phyloP scores from a whole-genome alignment of 306 rosid species.

The Arachis stenosperma region DNA sequence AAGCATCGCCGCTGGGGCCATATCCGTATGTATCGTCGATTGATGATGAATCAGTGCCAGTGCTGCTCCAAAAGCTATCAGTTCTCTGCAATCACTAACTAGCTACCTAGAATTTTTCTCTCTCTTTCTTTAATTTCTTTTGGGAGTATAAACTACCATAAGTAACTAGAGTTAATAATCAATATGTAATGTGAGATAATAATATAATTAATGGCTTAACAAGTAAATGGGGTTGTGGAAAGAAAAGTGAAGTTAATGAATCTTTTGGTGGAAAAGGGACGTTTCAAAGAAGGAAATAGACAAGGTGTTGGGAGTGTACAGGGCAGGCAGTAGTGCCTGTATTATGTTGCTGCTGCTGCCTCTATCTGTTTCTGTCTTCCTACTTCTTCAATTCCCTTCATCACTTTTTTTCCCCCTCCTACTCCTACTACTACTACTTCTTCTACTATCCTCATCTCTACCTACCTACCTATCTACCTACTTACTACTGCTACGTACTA shows the following conservation, averaged over 20 bases:
- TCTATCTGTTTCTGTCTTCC: too few species aligned
- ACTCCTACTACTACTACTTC: slow-evolving; percentile 4
- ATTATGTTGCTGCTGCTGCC: not conserved
- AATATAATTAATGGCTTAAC: too few species aligned
- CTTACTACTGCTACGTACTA: not conserved
- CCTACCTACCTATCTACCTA: too few species aligned
- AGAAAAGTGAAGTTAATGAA: slow-evolving; percentile 12
- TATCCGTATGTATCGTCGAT: not conserved
- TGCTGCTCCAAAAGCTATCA: slow-evolving; percentile 12
- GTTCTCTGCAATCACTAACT: slow-evolving; percentile 11
- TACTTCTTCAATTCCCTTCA: slow-evolving; percentile 18
- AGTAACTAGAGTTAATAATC: slow-evolving; percentile 27
- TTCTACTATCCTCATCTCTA: not conserved
- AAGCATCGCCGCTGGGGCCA: slow-evolving; percentile 18
- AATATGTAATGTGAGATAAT: too few species aligned
- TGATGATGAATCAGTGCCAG: slow-evolving; percentile 18
- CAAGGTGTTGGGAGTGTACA: slow-evolving; percentile 56
- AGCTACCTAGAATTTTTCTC: too few species aligned
- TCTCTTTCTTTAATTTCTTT: too few species aligned
- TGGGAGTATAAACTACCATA: too few species aligned
- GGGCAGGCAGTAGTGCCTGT: slow-evolving; percentile 47
- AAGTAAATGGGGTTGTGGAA: too few species aligned
- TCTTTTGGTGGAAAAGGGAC: slow-evolving; percentile 57
- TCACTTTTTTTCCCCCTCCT: slow-evolving; percentile 35
- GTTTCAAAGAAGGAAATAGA: slow-evolving; percentile 58